Evolutionary conservation across 306 rosid genomes (phyloP).

Genomic region (Corylus americana): DNA sequence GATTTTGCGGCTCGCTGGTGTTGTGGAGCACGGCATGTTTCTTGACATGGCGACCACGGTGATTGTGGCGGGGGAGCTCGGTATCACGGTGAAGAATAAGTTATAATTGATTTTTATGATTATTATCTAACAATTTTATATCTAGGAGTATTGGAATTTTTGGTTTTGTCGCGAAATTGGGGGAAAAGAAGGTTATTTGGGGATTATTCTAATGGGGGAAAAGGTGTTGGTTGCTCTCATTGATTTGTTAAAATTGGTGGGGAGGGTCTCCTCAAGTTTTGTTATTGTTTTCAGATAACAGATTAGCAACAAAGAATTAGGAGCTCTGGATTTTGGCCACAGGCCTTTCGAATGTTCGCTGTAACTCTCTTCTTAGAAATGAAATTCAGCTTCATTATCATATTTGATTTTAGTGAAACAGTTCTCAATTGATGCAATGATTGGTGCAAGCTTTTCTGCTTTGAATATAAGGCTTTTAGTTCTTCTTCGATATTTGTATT

Average conservation of each 20-base stretch:
- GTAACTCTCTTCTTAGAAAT: not conserved
- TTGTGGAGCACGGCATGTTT: conserved; percentile 94
- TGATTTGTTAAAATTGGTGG: conserved; percentile 20
- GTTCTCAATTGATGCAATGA: not conserved
- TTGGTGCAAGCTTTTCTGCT: not conserved
- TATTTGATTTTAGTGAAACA: not conserved
- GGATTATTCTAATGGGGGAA: conserved; percentile 22
- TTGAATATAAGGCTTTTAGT: not conserved
- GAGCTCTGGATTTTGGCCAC: conserved; percentile 16
- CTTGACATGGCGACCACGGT: conserved; percentile 84
- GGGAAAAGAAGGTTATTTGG: conserved; percentile 3
- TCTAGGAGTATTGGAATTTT: conserved; percentile 26
- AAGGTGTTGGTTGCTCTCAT: conserved; percentile 12
- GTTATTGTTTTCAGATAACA: conserved; percentile 17
- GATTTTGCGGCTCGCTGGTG: conserved; percentile 73
- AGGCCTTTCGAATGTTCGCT: conserved; percentile 23
- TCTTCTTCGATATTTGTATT: not conserved
- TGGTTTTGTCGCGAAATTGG: conserved; percentile 13
- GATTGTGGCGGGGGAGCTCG: conserved; percentile 83
- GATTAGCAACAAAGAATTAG: conserved; percentile 17
- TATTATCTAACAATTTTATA: conserved; percentile 32
- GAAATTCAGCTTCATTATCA: not conserved
- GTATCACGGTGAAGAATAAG: conserved; percentile 63
- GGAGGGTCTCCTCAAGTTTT: conserved; percentile 31
- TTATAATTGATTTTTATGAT: not conserved